Conservation (phyloP, 495 filamentous ascomycete genomes). For the Tetracladium marchalianum region DNA sequence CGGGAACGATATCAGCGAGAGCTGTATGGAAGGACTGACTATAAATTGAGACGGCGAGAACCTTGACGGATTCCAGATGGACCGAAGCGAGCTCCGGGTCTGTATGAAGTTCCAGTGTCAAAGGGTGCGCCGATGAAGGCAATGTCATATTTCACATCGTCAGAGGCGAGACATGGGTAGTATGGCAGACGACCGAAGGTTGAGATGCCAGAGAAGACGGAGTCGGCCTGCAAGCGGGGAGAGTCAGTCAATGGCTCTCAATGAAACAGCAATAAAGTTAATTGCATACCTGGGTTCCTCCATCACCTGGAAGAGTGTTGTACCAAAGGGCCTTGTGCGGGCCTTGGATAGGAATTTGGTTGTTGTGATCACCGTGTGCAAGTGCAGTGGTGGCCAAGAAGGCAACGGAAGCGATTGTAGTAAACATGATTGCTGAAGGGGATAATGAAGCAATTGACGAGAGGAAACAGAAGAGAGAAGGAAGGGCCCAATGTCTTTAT, state of each 20-base stretch:
- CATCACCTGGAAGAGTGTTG: conserved; percentile 44
- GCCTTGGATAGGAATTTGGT: conserved; percentile 31
- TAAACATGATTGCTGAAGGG: conserved; percentile 11
- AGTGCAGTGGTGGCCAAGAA: conserved; percentile 14
- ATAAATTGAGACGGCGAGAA: conserved; percentile 39
- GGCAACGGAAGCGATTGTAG: conserved; percentile 12
- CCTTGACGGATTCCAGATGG: conserved; percentile 75
- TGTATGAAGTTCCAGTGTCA: conserved; percentile 61
- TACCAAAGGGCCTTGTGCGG: conserved; percentile 44
- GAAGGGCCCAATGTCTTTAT: conserved; percentile 8
- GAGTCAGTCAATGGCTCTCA: background rate
- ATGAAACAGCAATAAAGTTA: conserved; percentile 2
- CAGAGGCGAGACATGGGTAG: conserved; percentile 63
- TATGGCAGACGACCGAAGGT: conserved; percentile 75
- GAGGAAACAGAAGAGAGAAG: background rate
- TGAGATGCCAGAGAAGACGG: conserved; percentile 46
- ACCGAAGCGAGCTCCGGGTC: conserved; percentile 77
- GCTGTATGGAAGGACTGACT: conserved; percentile 20
- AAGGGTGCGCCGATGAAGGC: conserved; percentile 60
- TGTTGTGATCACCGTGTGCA: conserved; percentile 24
- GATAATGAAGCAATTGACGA: background rate
- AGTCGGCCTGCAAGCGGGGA: conserved; percentile 29
- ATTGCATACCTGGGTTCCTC: conserved; percentile 40
- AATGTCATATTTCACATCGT: conserved; percentile 62
- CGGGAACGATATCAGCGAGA: conserved; percentile 17